Percentiles rank a stretch among this genome's conserved stretches.
Evolutionary conservation across 345 rosid genomes (phyloP).

Genomic region (Citrus glauca): DNA sequence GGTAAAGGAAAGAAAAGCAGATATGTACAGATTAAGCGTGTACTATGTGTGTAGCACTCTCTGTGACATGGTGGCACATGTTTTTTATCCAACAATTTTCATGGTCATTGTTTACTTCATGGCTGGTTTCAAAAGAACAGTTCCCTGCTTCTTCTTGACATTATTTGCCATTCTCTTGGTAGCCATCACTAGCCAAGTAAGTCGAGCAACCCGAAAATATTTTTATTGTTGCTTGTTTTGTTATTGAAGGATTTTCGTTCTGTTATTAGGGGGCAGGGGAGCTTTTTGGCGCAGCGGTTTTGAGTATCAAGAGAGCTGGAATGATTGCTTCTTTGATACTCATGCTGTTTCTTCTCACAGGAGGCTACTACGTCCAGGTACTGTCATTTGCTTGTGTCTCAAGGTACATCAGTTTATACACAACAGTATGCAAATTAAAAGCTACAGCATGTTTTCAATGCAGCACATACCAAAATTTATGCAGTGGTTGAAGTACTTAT

Average conservation of each 20-base stretch:
- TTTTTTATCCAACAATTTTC: constrained; percentile 81
- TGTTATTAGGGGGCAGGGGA: constrained; percentile 74
- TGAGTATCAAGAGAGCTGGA: constrained; percentile 86
- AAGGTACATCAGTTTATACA: background rate
- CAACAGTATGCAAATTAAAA: background rate
- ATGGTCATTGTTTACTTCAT: constrained; percentile 84
- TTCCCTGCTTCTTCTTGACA: constrained; percentile 83
- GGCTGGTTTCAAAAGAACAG: constrained; percentile 89
- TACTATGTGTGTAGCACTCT: constrained; percentile 88
- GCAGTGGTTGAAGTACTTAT: constrained; percentile 74
- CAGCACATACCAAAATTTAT: constrained; percentile 89
- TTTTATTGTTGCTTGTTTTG: background rate
- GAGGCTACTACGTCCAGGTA: constrained; percentile 98
- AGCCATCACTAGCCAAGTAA: constrained; percentile 91
- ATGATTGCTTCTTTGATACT: constrained; percentile 83
- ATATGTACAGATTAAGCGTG: constrained; percentile 92
- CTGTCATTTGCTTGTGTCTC: background rate
- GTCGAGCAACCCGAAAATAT: background rate
- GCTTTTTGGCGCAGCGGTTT: constrained; percentile 82
- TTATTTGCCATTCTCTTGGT: constrained; percentile 59
- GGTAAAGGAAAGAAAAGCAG: constrained; percentile 95
- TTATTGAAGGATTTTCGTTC: constrained; percentile 1
- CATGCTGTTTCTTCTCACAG: constrained; percentile 89
- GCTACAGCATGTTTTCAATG: constrained; percentile 3
- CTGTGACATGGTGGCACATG: constrained; percentile 92